Evolutionary conservation across 768 basidiomycete species (phyloP), one percentile per base, ranked within the genome.

Genomic region (Roridomyces roridus): DNA sequence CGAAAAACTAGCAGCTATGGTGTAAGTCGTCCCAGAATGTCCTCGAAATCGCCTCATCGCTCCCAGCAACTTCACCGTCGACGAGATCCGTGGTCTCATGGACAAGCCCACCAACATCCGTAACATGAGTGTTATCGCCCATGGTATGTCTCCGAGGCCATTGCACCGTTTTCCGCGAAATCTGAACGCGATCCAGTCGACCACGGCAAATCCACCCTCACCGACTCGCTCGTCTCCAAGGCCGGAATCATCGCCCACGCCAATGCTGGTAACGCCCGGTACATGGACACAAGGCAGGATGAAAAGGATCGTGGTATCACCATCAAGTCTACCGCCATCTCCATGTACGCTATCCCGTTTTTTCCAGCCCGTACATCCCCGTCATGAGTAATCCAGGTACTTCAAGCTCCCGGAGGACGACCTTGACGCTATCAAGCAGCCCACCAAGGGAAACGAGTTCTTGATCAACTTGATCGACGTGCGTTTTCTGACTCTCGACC

Each of bases 281-380:
- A 96, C 76, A 98, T 94, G 59, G 95, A 98, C 77, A 98, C 97
- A 60, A 85, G 97, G 81, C 86, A 91, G 15, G 97, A 99, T 71
- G 97, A 99, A 83, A 98, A 97, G 73, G 96, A 98, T 74, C 96
- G 96, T 77, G 97, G 97, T 82, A 98, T 99, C 72, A 98, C 97
- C 42, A 98, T 98, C 81, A 99, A 99, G 80, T 98, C 96, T 40
- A 98, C 96, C 34, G 97, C 96, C 69, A 98, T 99, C 74, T 97
- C 96, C 4, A 57, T 62, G 60, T 62, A 36, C 52, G 59, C 15
- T n/a, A 1, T 24, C 4, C 12, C 8, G 5, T 23, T 24, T 9
- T 28, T 49, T 14, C 20, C 10, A 4, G 15, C n/a, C n/a, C 2
- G n/a, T 20, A 8, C n/a, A 24, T 5, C 18, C 15, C 15, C 1